A percentile compares a stretch with the other conserved stretches of the same genome.
Conservation (phyloP, 75 land plant genomes). For the Pinus taeda region DNA sequence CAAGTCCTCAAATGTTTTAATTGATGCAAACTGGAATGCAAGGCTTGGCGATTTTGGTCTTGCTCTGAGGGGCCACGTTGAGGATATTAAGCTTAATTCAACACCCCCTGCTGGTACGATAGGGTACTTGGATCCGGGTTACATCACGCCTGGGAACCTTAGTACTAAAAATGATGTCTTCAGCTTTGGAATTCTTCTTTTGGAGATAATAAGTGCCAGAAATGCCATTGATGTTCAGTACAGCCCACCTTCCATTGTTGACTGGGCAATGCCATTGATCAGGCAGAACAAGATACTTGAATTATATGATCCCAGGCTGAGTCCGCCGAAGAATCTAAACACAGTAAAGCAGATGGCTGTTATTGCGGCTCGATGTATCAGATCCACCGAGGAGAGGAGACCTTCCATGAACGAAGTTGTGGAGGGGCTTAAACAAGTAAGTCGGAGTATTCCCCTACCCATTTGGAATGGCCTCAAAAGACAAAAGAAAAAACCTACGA, state of each 20-base stretch:
- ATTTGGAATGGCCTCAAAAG: slow-evolving; percentile 26
- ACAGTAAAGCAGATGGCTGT: slow-evolving; percentile 63
- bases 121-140: slow-evolving; percentile 80
- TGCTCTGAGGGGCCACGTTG: slow-evolving; percentile 48
- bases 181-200: slow-evolving; percentile 86
- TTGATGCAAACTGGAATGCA: slow-evolving; percentile 72
- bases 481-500: not conserved
- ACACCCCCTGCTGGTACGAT: slow-evolving; percentile 86
- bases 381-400: slow-evolving; percentile 51
- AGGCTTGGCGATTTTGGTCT: slow-evolving; percentile 85
- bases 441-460: slow-evolving; percentile 38
- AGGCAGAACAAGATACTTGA: slow-evolving; percentile 56
- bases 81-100: slow-evolving; percentile 27
- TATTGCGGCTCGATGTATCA: slow-evolving; percentile 77
- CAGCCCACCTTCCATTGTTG: slow-evolving; percentile 79
- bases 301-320: slow-evolving; percentile 62
- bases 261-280: slow-evolving; percentile 84
- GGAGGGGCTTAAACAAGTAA: slow-evolving; percentile 43
- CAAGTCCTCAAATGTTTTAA: slow-evolving; percentile 70
- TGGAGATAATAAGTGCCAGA: slow-evolving; percentile 89
- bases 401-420: slow-evolving; percentile 84
- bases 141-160: slow-evolving; percentile 75
- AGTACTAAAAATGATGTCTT: slow-evolving; percentile 92
- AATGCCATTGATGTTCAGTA: slow-evolving; percentile 77
- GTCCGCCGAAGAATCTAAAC: slow-evolving; percentile 49